Evolutionary conservation across 352 stramenopile genomes (phyloP).

Genomic region (Globisporangium solare): DNA sequence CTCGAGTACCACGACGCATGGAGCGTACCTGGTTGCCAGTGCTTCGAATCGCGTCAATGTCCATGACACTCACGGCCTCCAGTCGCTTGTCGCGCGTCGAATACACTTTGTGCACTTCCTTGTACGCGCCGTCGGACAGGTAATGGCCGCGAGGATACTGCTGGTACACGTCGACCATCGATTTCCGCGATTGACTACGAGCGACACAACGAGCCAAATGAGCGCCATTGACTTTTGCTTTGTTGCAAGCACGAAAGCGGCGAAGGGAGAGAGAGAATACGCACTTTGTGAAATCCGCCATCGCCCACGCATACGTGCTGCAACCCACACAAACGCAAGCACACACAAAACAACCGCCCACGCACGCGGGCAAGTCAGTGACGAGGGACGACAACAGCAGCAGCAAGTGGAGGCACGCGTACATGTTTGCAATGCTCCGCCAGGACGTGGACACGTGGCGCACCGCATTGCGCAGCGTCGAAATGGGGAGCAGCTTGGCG

Average conservation of each 20-base stretch:
- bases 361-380: neutral
- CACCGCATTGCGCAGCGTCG: conserved; percentile 26
- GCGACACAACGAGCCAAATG: neutral
- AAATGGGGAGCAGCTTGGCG: conserved; percentile 31
- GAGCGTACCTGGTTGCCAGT: conserved; percentile 81
- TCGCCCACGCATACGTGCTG: conserved; percentile 47
- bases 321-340: conserved; percentile 1
- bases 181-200: conserved; percentile 17
- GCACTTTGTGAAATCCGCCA: conserved; percentile 51
- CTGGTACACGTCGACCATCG: conserved; percentile 43
- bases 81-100: conserved; percentile 46
- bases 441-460: conserved; percentile 42
- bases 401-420: conserved; percentile 11
- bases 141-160: conserved; percentile 67
- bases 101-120: conserved; percentile 87
- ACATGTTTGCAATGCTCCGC: conserved; percentile 40
- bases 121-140: conserved; percentile 81
- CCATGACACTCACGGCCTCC: conserved; percentile 89
- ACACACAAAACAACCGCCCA: conserved; percentile 3
- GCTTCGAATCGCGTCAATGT: conserved; percentile 86
- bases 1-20: neutral
- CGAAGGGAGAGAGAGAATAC: conserved; percentile 1
- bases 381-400: neutral
- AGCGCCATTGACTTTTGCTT: neutral
- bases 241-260: neutral